These are phyloP conservation scores for Cladophialophora immunda DNA, from an alignment of 2,329 filamentous ascomycete species.

Conservation along the genomic window DNA sequence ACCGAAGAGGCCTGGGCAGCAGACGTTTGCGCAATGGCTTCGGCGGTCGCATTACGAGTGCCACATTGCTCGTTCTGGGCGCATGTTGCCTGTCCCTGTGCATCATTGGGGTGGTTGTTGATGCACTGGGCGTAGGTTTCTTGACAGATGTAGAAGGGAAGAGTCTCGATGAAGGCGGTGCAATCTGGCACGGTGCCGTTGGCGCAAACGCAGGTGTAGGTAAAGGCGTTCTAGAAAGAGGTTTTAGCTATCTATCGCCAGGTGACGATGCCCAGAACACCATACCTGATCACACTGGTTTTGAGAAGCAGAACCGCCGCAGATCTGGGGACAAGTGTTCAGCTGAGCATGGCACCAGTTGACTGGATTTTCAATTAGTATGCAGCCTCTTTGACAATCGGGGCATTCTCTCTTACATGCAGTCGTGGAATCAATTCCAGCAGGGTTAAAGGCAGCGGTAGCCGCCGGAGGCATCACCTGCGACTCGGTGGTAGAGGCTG, in stretches of 20 bases:
- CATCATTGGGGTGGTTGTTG: slow-evolving; percentile 54
- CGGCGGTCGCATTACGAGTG: slow-evolving; percentile 54
- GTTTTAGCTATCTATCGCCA: slow-evolving; percentile 8
- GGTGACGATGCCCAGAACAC: slow-evolving; percentile 54
- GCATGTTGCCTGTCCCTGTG: slow-evolving; percentile 60
- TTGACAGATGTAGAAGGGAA: slow-evolving; percentile 69
- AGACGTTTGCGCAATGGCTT: slow-evolving; percentile 43
- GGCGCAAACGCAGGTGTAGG: slow-evolving; percentile 66
- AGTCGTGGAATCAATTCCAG: slow-evolving; percentile 28
- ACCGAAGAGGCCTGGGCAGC: slow-evolving; percentile 44
- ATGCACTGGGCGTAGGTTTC: slow-evolving; percentile 61
- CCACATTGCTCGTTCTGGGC: slow-evolving; percentile 61
- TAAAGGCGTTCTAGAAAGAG: slow-evolving; percentile 56
- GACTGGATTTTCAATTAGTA: slow-evolving; percentile 44
- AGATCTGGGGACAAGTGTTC: slow-evolving; percentile 69
- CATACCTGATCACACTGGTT: slow-evolving; percentile 68
- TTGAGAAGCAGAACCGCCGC: slow-evolving; percentile 57
- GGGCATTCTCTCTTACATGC: slow-evolving; percentile 36
- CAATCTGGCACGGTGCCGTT: slow-evolving; percentile 65
- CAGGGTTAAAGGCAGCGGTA: slow-evolving; percentile 37
- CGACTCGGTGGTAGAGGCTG: slow-evolving; percentile 39
- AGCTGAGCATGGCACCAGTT: slow-evolving; percentile 67
- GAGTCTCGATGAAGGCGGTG: slow-evolving; percentile 63
- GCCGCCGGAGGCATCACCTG: slow-evolving; percentile 40
- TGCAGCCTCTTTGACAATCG: neutral